A percentile compares a stretch with the other conserved stretches of the same genome.
phyloP scores from a whole-genome alignment of 257 asterid genomes.

The Striga asiatica region DNA sequence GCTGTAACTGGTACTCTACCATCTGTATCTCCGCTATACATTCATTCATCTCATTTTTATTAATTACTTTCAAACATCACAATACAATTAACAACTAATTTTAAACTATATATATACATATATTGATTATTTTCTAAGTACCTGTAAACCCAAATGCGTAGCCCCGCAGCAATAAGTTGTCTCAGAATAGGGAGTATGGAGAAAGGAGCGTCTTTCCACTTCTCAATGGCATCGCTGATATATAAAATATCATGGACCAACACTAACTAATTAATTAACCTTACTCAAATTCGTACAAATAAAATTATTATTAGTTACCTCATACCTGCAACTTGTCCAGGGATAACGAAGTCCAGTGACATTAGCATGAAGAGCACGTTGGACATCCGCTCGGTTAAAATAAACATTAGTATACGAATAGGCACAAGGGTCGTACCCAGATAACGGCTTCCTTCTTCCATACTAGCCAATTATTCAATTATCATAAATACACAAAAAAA shows the following conservation, averaged over 20 bases:
- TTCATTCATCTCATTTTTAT: too few relatives aligned
- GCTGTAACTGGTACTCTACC: constrained; percentile 66
- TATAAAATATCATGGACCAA: too few relatives aligned
- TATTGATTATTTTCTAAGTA: neutral
- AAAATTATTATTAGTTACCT: too few relatives aligned
- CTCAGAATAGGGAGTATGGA: constrained; percentile 50
- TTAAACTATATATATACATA: neutral
- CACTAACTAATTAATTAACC: too few relatives aligned
- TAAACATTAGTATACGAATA: constrained; percentile 37
- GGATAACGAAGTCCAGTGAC: constrained; percentile 51
- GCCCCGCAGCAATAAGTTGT: constrained; percentile 39
- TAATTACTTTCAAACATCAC: neutral
- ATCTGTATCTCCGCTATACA: constrained; percentile 78
- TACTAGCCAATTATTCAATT: too few relatives aligned
- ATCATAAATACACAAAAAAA: too few relatives aligned
- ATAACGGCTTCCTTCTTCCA: constrained; percentile 26
- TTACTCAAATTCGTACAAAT: too few relatives aligned
- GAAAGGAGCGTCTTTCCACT: constrained; percentile 39
- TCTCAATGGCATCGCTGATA: constrained; percentile 37
- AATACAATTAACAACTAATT: neutral
- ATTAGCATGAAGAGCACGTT: constrained; percentile 75
- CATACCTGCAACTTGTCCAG: constrained; percentile 80
- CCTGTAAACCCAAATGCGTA: constrained; percentile 76
- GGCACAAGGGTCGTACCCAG: constrained; percentile 72
- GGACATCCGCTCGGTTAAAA: constrained; percentile 67